Conservation (phyloP, 2,329 filamentous ascomycete species). For the Tolypocladium guangdongense region DNA sequence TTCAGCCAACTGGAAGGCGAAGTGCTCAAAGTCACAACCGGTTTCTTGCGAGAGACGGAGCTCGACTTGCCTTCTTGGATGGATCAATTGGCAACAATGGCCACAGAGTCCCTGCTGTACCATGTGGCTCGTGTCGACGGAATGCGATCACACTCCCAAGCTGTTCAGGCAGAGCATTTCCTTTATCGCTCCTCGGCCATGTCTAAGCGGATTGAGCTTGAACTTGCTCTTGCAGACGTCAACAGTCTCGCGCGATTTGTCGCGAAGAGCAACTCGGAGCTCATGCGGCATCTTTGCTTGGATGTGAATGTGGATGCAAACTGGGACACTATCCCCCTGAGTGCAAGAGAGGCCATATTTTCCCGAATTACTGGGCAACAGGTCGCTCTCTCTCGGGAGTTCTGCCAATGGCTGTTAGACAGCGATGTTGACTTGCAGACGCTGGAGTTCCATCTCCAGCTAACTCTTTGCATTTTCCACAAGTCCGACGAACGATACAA, state of each 20-base stretch:
- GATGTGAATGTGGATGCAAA: constrained; percentile 18
- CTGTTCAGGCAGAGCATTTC: constrained; percentile 21
- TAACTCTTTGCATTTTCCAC: constrained; percentile 9
- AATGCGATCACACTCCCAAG: constrained; percentile 14
- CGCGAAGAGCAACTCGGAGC: constrained; percentile 16
- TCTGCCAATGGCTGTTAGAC: constrained; percentile 13
- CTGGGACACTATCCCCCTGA: constrained; percentile 19
- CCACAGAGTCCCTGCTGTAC: constrained; percentile 22
- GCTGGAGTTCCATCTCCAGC: constrained; percentile 16
- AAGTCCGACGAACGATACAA: constrained; percentile 5
- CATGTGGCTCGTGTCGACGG: constrained; percentile 19
- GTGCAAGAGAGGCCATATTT: constrained; percentile 18
- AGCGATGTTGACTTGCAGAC: constrained; percentile 13
- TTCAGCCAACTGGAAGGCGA: constrained; percentile 12
- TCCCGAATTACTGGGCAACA: constrained; percentile 16
- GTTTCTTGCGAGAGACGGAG: constrained; percentile 16
- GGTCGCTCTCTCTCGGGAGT: constrained; percentile 10
- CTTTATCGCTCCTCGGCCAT: constrained; percentile 13
- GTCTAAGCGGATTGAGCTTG: constrained; percentile 20
- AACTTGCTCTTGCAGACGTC: constrained; percentile 18
- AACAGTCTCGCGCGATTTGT: constrained; percentile 13
- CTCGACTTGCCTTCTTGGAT: constrained; percentile 13
- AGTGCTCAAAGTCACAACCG: constrained; percentile 13
- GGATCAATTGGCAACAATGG: constrained; percentile 10
- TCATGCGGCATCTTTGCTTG: constrained; percentile 22